Evolutionary conservation across 371 early-diverging fungal genomes (phyloP), one percentile per base, ranked within the genome.

Genomic region (Mortierella sp.): DNA sequence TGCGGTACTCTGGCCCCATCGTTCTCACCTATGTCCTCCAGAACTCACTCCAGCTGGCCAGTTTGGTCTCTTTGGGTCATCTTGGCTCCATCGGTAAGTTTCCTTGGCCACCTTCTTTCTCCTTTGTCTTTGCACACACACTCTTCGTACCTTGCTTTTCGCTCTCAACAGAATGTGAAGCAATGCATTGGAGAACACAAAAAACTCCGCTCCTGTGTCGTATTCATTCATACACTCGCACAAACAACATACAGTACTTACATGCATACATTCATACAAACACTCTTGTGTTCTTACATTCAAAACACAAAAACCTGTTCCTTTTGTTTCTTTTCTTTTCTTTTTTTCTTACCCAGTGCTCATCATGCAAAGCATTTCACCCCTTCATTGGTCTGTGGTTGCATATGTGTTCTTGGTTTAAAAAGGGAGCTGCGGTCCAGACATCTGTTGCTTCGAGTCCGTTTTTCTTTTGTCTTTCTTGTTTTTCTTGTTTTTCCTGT

Each of bases 1-100:
- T 90, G 21, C 70, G 60, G 72, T 89, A 93, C 68, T 90, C 92
- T 54, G 78, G 91, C n/a, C 95, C 95, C 0, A 91, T 94, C 26
- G 86, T 92, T 28, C 80, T 92, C 80, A 92, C 94, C 8, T 95
- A 95, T 79, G 78, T 93, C 19, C 83, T 95, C 28, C 94, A 94
- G 75, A 92, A 90, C 81, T 92, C 93, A 57, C 89, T 95, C 57
- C 92, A 92, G 76, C 88, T 94, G 63, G 91, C 93, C 38, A 91
- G 90, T 63, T 84, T 94, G 72, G 88, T 95, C 72, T 91, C 93
- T 0, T 77, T 94, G n/a, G 94, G 95, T 10, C 95, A 93, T 70
- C 82, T 94, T 16, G 84, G 84, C 50, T 74, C 83, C 11, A 55
- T 83, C 8, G 84, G 92, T 91, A 89, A 84, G 88, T 83, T 19